phyloP scores from a whole-genome alignment of 495 filamentous ascomycete genomes.

The Hapsidospora chrysogenum region DNA sequence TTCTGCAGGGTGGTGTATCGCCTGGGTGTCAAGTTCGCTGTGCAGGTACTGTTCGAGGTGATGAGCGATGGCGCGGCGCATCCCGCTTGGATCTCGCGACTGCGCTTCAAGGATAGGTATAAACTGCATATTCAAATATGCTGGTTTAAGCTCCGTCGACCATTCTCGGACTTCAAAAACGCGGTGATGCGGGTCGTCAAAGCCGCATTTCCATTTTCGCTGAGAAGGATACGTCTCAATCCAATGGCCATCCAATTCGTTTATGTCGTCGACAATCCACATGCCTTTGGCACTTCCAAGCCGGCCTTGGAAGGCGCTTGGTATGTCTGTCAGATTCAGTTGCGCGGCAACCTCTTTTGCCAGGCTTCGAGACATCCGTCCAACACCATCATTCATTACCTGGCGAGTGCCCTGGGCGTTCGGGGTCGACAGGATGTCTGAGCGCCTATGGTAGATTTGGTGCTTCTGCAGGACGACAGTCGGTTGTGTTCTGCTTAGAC shows the following conservation, averaged over 20 bases:
- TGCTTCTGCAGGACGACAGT: slow-evolving; percentile 15
- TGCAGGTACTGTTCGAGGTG: slow-evolving; percentile 44
- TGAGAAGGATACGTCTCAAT: slow-evolving; percentile 71
- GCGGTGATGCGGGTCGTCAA: slow-evolving; percentile 24
- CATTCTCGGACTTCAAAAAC: slow-evolving; percentile 61
- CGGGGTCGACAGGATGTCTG: slow-evolving; percentile 22
- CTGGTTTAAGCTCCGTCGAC: slow-evolving; percentile 42
- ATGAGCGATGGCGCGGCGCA: slow-evolving; percentile 38
- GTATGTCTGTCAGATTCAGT: slow-evolving; percentile 42
- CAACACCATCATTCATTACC: slow-evolving; percentile 77
- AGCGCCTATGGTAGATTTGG: slow-evolving; percentile 16
- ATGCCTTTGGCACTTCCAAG: slow-evolving; percentile 79
- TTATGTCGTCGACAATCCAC: slow-evolving; percentile 60
- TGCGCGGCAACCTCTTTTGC: slow-evolving; percentile 40
- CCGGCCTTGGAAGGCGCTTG: slow-evolving; percentile 64
- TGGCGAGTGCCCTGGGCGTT: too few relatives aligned
- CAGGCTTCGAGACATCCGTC: slow-evolving; percentile 46
- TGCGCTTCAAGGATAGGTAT: slow-evolving; percentile 59
- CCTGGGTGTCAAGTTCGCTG: slow-evolving; percentile 39
- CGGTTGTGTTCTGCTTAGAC: slow-evolving; percentile 25
- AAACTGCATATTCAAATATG: slow-evolving; percentile 60
- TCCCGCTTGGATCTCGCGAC: slow-evolving; percentile 28
- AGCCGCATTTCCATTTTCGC: slow-evolving; percentile 55
- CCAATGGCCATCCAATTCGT: slow-evolving; percentile 34
- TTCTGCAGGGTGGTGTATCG: slow-evolving; percentile 31